Evolutionary conservation across 768 basidiomycete species (phyloP).

Genomic region (Mycena albidolilacea): DNA sequence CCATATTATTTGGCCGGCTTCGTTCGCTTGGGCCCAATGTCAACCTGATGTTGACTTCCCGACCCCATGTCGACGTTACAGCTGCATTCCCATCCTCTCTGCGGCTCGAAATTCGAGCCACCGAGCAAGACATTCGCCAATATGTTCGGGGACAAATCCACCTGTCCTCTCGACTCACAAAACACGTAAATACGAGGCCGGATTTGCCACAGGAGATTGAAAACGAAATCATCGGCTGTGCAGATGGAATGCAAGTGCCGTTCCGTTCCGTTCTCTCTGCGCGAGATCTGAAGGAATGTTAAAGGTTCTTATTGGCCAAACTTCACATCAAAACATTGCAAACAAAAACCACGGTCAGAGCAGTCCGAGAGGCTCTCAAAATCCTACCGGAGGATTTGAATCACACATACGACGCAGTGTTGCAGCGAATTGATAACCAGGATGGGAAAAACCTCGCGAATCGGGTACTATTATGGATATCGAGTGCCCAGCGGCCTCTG

Average conservation of each 20-base stretch:
- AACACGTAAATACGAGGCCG: neutral
- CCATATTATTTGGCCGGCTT: neutral
- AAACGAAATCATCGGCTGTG: neutral
- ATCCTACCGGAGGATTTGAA: conserved; percentile 1
- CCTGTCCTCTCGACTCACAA: neutral
- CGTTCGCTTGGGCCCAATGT: neutral
- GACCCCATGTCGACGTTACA: neutral
- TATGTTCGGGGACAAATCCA: neutral
- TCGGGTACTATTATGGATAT: neutral
- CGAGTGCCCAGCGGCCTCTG: neutral
- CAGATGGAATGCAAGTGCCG: neutral
- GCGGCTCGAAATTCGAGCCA: neutral
- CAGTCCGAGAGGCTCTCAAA: neutral
- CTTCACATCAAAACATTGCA: neutral
- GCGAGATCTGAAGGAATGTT: neutral
- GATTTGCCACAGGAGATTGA: neutral
- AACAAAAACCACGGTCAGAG: neutral
- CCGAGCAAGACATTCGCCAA: neutral
- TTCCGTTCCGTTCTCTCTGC: neutral
- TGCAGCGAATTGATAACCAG: conserved; percentile 2
- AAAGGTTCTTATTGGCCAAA: conserved; percentile 2
- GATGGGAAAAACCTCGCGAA: neutral
- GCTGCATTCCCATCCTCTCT: neutral
- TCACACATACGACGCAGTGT: neutral
- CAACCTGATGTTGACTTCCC: neutral